phyloP scores from a whole-genome alignment of 768 basidiomycete species.

The Suillus paluster region DNA sequence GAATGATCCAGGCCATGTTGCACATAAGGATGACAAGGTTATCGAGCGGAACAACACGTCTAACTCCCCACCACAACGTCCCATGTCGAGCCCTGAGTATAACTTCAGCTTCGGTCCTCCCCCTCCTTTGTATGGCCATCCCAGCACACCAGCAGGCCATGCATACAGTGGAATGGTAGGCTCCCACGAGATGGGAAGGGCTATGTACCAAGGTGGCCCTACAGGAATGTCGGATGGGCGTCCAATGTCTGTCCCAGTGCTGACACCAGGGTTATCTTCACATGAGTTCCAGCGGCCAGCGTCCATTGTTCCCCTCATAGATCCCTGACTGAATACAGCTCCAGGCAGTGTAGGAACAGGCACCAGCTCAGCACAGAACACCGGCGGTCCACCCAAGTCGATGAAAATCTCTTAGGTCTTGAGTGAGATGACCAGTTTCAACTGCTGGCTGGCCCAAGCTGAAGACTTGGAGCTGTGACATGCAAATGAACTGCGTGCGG shows the following conservation, averaged over 20 bases:
- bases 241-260: not conserved
- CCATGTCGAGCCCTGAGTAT: not conserved
- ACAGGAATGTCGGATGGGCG: not conserved
- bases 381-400: not conserved
- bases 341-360: not conserved
- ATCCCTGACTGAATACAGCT: not conserved
- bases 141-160: not conserved
- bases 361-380: not conserved
- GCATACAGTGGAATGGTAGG: not conserved
- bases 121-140: not conserved
- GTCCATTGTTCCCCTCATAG: not conserved
- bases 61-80: not conserved
- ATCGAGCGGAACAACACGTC: not conserved
- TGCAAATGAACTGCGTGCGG: not conserved
- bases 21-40: slow-evolving; percentile 1
- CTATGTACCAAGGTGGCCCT: not conserved
- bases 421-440: slow-evolving; percentile 1
- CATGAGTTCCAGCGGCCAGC: not conserved
- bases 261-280: not conserved
- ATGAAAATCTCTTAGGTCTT: not conserved
- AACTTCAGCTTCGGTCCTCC: not conserved
- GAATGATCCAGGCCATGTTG: not conserved
- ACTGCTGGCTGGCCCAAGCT: not conserved
- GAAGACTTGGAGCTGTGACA: not conserved
- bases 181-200: not conserved